Base-by-base conservation (phyloP, 2,329 filamentous ascomycete genomes). In the Blumeria hordei region DNA sequence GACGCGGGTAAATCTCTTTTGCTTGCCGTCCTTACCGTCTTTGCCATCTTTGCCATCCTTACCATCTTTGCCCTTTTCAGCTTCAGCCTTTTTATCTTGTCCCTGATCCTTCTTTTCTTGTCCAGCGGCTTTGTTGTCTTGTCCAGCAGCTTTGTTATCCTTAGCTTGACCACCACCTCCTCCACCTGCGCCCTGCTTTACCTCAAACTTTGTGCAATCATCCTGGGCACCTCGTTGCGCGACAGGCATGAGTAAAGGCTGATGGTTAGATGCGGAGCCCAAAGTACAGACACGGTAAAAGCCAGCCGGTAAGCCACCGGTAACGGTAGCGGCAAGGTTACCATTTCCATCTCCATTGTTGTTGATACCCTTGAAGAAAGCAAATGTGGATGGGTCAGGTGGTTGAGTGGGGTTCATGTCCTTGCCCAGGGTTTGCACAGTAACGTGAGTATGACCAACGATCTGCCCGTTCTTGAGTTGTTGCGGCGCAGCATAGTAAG, bases 261-360 rank as follows among this genome's bases (percentile, higher is more conserved):
- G 68, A 62, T 72, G 70, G 59, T 71, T 72, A 41, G 64, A 62
- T 12, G 70, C 60, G 39, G 65, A 64, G 50, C 64, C 64, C 66
- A 72, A 66, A 7, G 70, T 70, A 62, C 70, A 72, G n/a, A 70
- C 63, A 53, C 70, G 65, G 57, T 71, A 72, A 53, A 64, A 67
- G 11, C 70, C 69, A 43, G 68, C 65, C 32, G 67, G 66, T 9
- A 72, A 66, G 54, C 69, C 70, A 52, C 64, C 66, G 35, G 65
- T 64, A 1, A 71, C 69, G 6, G 57, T 59, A 16, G 69, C 68
- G 14, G 60, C 55, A 32, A 72, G 63, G 18, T 65, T 60, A 54
- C 68, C 69, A 3, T 69, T 58, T 8, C 66, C 65, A 56, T 71
- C 64, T 21, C 67, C 68, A 33, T 60, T 61, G 54, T 67, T 67